These are phyloP conservation scores for Neonectria faginata DNA, from an alignment of 2,329 filamentous ascomycete genomes.

Conservation along the genomic window DNA sequence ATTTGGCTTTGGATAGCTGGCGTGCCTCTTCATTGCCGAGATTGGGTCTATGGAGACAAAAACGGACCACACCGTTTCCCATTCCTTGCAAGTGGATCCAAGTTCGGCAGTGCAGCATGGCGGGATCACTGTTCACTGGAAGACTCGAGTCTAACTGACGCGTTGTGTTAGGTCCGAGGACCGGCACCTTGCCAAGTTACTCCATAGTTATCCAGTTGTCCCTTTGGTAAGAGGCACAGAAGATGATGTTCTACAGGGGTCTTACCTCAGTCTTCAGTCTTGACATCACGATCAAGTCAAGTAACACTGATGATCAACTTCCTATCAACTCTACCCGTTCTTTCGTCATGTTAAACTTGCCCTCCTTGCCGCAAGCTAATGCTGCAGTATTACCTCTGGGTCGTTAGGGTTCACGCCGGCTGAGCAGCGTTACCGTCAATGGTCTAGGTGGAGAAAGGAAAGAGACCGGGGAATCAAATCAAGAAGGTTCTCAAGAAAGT, in stretches of 20 bases:
- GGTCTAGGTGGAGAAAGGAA: not conserved
- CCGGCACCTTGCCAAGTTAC: not conserved
- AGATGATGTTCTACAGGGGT: not conserved
- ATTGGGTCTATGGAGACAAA: not conserved
- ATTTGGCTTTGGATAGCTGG: not conserved
- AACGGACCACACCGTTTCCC: not conserved
- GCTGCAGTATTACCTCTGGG: not conserved
- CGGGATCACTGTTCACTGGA: not conserved
- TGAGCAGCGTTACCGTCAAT: not conserved
- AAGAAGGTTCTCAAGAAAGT: too few relatives aligned
- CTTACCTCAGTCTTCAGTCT: not conserved
- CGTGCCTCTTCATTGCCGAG: constrained; percentile 1
- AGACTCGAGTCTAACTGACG: not conserved
- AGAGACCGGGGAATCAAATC: not conserved
- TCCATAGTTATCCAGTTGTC: not conserved
- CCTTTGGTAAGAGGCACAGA: not conserved
- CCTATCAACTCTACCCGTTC: not conserved
- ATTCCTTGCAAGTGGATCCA: not conserved
- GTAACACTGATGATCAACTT: not conserved
- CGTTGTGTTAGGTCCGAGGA: not conserved
- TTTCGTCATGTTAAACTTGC: not conserved
- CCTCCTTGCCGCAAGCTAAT: not conserved
- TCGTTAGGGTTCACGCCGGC: not conserved
- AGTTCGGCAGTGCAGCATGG: not conserved
- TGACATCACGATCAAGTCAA: not conserved